Percentiles rank a stretch among this genome's conserved stretches.
Conservation (phyloP, 1,284 basidiomycete genomes). For the Schizophyllum amplum region DNA sequence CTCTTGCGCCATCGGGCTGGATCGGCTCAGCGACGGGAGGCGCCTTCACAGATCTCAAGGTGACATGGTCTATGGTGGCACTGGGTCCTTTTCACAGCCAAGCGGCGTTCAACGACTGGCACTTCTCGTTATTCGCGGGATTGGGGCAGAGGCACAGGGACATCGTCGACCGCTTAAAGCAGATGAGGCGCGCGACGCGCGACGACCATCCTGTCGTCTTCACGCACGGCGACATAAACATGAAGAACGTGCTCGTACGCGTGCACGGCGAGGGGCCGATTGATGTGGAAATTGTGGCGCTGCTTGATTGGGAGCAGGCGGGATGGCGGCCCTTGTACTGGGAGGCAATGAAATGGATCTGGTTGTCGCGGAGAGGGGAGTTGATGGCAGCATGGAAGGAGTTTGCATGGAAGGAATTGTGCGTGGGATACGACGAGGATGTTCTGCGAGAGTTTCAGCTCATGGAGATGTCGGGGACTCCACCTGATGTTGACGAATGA, state of each 20-base stretch:
- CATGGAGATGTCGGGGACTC: neutral
- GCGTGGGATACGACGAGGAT: neutral
- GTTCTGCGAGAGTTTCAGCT: neutral
- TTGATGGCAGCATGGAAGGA: neutral
- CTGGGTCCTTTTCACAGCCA: neutral
- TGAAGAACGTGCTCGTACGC: conserved; percentile 5
- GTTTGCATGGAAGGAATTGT: neutral
- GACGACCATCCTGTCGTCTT: conserved; percentile 9
- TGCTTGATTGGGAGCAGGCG: conserved; percentile 10
- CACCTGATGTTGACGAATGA: neutral
- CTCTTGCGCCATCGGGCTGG: neutral
- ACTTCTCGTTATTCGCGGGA: neutral
- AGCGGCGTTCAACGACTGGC: neutral
- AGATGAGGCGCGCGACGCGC: conserved; percentile 5
- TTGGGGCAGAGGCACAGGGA: neutral
- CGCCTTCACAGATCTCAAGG: neutral
- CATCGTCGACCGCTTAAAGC: neutral
- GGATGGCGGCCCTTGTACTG: conserved; percentile 9
- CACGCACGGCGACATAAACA: conserved; percentile 9
- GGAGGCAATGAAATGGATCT: conserved; percentile 1
- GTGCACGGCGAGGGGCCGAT: conserved; percentile 1
- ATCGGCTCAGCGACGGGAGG: neutral
- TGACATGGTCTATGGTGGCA: neutral
- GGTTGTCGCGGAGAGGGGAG: neutral
- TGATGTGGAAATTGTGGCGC: conserved; percentile 4